Percentiles rank a stretch among this genome's conserved stretches.
These are phyloP conservation scores for Trebouxia gelatinosa DNA, from an alignment of 163 green algal species.

Conservation along the genomic window DNA sequence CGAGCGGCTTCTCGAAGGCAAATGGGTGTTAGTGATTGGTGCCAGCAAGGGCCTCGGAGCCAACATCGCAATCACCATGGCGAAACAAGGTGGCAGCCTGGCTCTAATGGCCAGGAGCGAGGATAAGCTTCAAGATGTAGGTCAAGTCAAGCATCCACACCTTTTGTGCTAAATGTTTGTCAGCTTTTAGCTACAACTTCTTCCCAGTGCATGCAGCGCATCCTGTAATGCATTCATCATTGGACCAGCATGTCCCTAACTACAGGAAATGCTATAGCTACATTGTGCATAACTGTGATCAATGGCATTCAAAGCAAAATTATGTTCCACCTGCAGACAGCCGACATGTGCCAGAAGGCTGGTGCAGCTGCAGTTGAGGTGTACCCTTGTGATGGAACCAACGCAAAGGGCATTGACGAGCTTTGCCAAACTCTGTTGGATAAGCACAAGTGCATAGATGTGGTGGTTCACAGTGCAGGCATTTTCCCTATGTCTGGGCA, in stretches of 20 bases:
- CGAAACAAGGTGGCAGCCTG: constrained; percentile 61
- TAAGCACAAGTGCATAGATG: constrained; percentile 16
- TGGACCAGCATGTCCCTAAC: too few relatives aligned
- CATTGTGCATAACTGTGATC: too few relatives aligned
- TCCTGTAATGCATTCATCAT: too few relatives aligned
- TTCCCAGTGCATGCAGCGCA: too few relatives aligned
- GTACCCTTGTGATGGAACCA: background rate
- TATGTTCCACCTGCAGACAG: too few relatives aligned
- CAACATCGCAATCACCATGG: constrained; percentile 81
- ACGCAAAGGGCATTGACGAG: constrained; percentile 10
- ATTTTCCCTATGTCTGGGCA: constrained; percentile 27
- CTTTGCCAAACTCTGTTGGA: background rate
- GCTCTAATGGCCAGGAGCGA: constrained; percentile 7
- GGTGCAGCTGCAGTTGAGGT: background rate
- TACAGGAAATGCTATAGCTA: too few relatives aligned
- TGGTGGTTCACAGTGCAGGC: constrained; percentile 33
- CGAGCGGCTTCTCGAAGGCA: constrained; percentile 32
- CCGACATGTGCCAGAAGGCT: background rate
- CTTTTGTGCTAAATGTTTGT: too few relatives aligned
- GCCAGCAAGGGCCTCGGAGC: constrained; percentile 88
- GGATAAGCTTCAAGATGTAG: constrained; percentile 21
- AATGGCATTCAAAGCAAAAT: too few relatives aligned
- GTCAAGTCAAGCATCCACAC: background rate
- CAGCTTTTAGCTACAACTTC: too few relatives aligned
- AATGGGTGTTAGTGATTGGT: constrained; percentile 79